These are phyloP conservation scores for Didymella exigua DNA, from an alignment of 2,329 filamentous ascomycete genomes.

Conservation along the genomic window DNA sequence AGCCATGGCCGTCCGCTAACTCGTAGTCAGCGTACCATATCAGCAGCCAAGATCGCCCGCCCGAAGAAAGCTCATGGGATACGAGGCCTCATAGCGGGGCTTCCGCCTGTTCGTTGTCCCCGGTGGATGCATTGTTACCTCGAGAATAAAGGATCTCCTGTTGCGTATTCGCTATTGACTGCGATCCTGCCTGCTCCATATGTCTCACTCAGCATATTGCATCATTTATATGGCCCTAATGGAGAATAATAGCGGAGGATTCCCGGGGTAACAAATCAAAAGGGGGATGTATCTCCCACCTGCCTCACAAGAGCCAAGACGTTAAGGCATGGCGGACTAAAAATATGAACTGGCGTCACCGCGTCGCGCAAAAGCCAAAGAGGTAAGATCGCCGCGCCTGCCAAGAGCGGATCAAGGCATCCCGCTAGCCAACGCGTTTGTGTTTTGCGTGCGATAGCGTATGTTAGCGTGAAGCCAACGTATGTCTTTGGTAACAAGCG, in stretches of 20 bases:
- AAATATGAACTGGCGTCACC: slow-evolving; percentile 23
- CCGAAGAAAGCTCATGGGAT: slow-evolving; percentile 19
- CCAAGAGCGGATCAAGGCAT: slow-evolving; percentile 12
- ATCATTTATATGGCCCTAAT: background rate
- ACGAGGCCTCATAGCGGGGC: slow-evolving; percentile 24
- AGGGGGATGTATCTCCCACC: background rate
- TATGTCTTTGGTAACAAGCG: slow-evolving; percentile 4
- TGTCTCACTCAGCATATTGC: background rate
- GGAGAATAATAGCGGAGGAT: slow-evolving; percentile 6
- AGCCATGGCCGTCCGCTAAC: slow-evolving; percentile 22
- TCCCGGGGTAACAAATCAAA: background rate
- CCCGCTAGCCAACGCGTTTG: slow-evolving; percentile 6
- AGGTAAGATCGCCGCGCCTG: slow-evolving; percentile 20
- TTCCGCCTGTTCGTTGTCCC: background rate
- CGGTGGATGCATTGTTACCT: slow-evolving; percentile 1
- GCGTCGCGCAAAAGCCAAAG: slow-evolving; percentile 16
- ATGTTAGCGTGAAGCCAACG: slow-evolving; percentile 4
- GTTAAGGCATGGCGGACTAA: slow-evolving; percentile 19
- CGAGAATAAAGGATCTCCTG: background rate
- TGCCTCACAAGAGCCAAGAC: slow-evolving; percentile 20
- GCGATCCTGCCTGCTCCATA: background rate
- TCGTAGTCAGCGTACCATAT: slow-evolving; percentile 22
- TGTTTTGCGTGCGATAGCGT: slow-evolving; percentile 6
- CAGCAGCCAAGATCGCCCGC: slow-evolving; percentile 29
- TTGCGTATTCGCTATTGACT: no score